These are phyloP conservation scores for Dentipellis sp. DNA, from an alignment of 768 basidiomycete genomes.

Conservation along the genomic window DNA sequence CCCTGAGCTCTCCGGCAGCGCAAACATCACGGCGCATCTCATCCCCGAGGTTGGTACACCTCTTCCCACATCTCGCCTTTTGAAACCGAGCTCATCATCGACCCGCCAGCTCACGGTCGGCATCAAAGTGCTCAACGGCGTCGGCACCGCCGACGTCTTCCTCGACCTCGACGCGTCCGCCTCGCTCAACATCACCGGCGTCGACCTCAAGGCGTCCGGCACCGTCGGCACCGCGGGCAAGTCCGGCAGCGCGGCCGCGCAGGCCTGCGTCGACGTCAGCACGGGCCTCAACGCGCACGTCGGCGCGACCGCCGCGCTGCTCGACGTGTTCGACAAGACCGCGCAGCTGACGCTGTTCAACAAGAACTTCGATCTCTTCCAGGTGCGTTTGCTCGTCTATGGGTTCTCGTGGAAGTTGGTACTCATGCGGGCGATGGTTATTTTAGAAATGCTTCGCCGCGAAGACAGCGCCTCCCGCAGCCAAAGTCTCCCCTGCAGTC, in stretches of 20 bases:
- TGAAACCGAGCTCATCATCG: background rate
- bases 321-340: background rate
- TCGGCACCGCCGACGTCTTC: background rate
- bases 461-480: no score
- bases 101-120: conserved; percentile 21
- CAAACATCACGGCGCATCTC: conserved; percentile 36
- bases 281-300: background rate
- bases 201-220: background rate
- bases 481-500: no score
- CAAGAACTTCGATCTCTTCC: background rate
- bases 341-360: background rate
- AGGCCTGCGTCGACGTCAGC: conserved; percentile 4
- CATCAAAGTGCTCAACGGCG: background rate
- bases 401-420: no score
- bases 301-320: background rate
- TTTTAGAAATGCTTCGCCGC: no score
- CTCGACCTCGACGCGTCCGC: conserved; percentile 4
- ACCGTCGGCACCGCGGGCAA: background rate
- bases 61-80: background rate
- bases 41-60: conserved; percentile 16
- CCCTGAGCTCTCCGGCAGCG: conserved; percentile 25
- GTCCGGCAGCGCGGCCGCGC: background rate
- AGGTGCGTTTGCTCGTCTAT: no score
- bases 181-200: background rate
- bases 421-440: no score